A percentile compares a stretch with the other conserved stretches of the same genome.
Evolutionary conservation across 768 basidiomycete species (phyloP).

Genomic region (Russula virescens): DNA sequence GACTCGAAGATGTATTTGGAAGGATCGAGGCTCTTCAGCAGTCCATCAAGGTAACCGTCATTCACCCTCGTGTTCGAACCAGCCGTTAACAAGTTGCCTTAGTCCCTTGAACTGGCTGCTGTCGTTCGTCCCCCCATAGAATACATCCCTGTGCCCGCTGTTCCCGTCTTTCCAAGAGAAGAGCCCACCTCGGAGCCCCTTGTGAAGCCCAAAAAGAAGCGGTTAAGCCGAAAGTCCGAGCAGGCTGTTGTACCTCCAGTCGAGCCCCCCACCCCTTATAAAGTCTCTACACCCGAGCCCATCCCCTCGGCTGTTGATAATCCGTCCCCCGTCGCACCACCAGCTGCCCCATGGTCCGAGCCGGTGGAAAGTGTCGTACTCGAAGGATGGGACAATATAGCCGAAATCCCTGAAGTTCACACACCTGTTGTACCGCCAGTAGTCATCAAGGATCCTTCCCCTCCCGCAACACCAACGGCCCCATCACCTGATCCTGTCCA

Average conservation of each 20-base stretch:
- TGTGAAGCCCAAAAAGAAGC: neutral
- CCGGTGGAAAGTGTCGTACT: neutral
- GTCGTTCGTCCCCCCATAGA: neutral
- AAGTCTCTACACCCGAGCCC: neutral
- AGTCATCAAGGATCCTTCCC: neutral
- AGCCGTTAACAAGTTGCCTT: neutral
- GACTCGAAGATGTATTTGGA: neutral
- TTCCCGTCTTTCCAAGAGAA: neutral
- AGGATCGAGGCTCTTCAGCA: conserved; percentile 6
- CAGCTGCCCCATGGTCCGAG: neutral
- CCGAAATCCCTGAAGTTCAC: no score
- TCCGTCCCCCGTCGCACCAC: no score
- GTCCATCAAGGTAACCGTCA: conserved; percentile 1
- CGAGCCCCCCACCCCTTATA: neutral
- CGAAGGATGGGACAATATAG: neutral
- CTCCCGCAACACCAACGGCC: neutral
- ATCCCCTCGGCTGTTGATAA: neutral
- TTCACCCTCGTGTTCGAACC: neutral
- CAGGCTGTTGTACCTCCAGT: neutral
- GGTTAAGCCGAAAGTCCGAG: neutral
- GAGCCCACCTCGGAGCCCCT: neutral
- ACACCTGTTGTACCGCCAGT: no score
- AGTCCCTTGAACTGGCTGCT: neutral
- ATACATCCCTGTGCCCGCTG: neutral
- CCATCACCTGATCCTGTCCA: neutral